Evolutionary conservation across 371 early-diverging fungal species (phyloP), one percentile per base, ranked within the genome.

Genomic region (Nematocida ironsii): DNA sequence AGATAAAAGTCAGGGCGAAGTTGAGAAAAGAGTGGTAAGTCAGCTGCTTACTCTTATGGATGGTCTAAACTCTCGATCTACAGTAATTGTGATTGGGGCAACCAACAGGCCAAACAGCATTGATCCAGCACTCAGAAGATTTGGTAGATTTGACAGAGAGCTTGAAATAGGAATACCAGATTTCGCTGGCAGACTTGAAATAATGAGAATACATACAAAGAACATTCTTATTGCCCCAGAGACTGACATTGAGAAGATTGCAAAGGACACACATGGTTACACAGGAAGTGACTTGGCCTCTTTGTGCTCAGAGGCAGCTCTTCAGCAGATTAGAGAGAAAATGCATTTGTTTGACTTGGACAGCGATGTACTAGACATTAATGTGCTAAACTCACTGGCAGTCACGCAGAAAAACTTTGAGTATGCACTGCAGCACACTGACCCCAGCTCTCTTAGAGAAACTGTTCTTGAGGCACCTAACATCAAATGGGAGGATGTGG

Each of bases 271-370:
- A 6, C 98, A 96, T 88, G 98, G 98, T 82, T 95, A 93, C 89
- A 97, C 96, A 58, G 99, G 99, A 83, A 92, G 96, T 61, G 99
- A 99, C 90, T 87, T 98, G 84, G 98, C 98, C 27, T 93, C 96
- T 7, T 91, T 99, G 74, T 98, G 98, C 88, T 96, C 96, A 67
- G 99, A 98, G 89, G 99, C 98, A 18, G 98, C 98, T 68, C 93
- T 98, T 91, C 98, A 98, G 89, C 98, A 98, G 88, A 98, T 98
- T 82, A 94, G 99, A 86, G 97, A 96, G 86, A 97, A 96, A 91
- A 93, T 87, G 89, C 93, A 84, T 84, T 86, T 89, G 60, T 97
- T 99, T 86, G 99, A 98, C 85, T 89, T 98, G 13, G 99, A 99
- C 81, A 94, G 94, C 78, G 98, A 98, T 54, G 93, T 93, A 48